Conservation (phyloP, 495 filamentous ascomycete genomes). For the Chaetomidium leptoderma region DNA sequence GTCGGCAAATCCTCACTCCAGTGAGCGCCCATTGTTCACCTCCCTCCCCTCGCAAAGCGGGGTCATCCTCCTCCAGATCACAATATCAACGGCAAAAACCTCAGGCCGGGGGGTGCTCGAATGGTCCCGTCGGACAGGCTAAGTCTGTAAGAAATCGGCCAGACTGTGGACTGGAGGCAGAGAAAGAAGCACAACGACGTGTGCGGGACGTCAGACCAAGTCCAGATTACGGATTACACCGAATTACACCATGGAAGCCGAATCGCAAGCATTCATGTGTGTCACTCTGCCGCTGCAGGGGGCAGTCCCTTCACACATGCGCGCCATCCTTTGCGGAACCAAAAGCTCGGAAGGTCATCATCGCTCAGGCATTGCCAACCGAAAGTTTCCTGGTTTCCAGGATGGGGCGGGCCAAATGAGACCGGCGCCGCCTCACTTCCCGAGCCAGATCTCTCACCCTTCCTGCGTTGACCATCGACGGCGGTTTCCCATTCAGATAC, state of each 20-base stretch:
- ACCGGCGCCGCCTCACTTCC: too few species aligned
- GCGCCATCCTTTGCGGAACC: slow-evolving; percentile 3
- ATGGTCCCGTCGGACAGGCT: too few species aligned
- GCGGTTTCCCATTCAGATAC: too few species aligned
- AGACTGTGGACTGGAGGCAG: not conserved
- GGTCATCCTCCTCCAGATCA: not conserved
- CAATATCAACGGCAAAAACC: not conserved
- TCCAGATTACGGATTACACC: not conserved
- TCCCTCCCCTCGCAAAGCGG: not conserved
- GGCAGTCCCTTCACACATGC: not conserved
- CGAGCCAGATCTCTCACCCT: too few species aligned
- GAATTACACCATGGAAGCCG: not conserved
- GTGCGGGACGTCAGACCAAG: too few species aligned
- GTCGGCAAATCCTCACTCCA: not conserved
- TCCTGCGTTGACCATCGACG: too few species aligned
- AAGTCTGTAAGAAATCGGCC: not conserved
- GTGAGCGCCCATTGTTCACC: not conserved
- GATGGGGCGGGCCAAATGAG: not conserved
- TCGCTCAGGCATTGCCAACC: not conserved
- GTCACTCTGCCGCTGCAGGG: not conserved
- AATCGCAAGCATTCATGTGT: not conserved
- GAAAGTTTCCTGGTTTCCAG: not conserved
- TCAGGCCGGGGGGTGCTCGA: too few species aligned
- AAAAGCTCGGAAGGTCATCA: not conserved
- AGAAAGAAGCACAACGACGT: not conserved